These are phyloP conservation scores for Yamadazyma scolyti DNA, from an alignment of 805 yeast species.

Conservation along the genomic window DNA sequence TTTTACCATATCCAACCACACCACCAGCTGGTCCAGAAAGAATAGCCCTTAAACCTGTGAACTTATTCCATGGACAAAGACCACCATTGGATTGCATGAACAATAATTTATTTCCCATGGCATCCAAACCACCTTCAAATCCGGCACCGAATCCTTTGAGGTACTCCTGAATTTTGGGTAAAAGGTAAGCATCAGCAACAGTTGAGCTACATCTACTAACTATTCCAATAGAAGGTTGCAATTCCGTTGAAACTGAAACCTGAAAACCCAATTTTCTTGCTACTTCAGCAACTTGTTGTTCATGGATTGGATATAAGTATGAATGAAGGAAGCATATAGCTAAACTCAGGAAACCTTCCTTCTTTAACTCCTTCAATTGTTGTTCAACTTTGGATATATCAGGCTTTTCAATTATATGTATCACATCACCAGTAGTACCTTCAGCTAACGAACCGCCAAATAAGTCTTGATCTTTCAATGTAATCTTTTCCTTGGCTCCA, in stretches of 20 bases:
- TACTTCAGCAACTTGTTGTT: constrained; percentile 23
- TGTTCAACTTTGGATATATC: constrained; percentile 15
- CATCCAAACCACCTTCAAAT: constrained; percentile 28
- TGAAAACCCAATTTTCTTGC: constrained; percentile 27
- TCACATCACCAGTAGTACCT: constrained; percentile 24
- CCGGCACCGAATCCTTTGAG: constrained; percentile 29
- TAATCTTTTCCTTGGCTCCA: constrained; percentile 13
- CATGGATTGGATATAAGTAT: constrained; percentile 30
- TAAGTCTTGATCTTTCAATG: constrained; percentile 12
- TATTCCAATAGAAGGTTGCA: constrained; percentile 34
- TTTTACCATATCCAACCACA: constrained; percentile 82
- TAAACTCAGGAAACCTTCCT: constrained; percentile 15
- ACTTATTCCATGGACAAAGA: constrained; percentile 68
- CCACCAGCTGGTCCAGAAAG: constrained; percentile 96
- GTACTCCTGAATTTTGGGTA: constrained; percentile 28
- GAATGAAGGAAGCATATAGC: constrained; percentile 34
- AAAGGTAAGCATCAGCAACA: constrained; percentile 34
- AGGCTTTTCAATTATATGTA: constrained; percentile 23
- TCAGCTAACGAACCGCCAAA: constrained; percentile 19
- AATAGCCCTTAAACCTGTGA: constrained; percentile 81
- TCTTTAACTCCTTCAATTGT: constrained; percentile 18
- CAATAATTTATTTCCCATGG: constrained; percentile 50
- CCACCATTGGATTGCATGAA: constrained; percentile 98
- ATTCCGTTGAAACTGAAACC: constrained; percentile 27
- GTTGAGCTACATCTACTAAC: constrained; percentile 32